Conservation (phyloP, 495 filamentous ascomycete genomes). For the Talaromyces adpressus region DNA sequence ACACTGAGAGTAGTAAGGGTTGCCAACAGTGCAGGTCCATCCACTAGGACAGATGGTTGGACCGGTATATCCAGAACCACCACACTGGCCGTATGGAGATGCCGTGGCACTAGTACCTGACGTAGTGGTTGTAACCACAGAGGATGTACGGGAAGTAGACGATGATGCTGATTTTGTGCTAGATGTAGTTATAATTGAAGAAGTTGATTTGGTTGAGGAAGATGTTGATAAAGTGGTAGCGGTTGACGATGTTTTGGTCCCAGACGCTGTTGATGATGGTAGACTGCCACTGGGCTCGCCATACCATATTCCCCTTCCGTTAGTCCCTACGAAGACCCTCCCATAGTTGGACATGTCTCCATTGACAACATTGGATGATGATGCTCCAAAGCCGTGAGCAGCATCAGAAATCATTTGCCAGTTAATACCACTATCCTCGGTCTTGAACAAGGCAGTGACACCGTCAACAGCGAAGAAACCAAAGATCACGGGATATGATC, state of each 20-base stretch:
- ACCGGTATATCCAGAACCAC: constrained; percentile 2
- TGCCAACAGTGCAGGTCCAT: background rate
- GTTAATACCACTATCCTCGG: constrained; percentile 32
- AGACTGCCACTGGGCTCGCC: constrained; percentile 13
- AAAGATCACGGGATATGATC: constrained; percentile 37
- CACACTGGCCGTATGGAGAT: constrained; percentile 1
- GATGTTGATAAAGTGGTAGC: background rate
- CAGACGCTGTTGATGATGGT: background rate
- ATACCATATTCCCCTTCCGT: constrained; percentile 51
- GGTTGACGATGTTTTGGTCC: background rate
- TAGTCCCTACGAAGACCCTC: constrained; percentile 50
- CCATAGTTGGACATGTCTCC: constrained; percentile 41
- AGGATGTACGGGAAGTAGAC: background rate
- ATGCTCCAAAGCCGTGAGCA: constrained; percentile 43
- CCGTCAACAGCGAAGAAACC: constrained; percentile 39
- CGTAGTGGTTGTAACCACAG: background rate
- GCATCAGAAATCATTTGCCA: constrained; percentile 49
- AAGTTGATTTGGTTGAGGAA: background rate
- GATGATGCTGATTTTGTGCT: background rate
- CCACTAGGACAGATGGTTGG: background rate
- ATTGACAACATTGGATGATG: constrained; percentile 35
- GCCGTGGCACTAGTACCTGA: background rate
- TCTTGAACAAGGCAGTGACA: constrained; percentile 42
- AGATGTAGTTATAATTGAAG: background rate
- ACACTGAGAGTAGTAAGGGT: constrained; percentile 1